Conservation (phyloP, 306 rosid genomes). For the Cucumis sativus region Cucumber_9930_V3 NC_026658.2:24612501-24613000, state of each 20-base stretch:
- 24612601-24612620: neutral
- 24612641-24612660: neutral
- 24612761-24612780: neutral
- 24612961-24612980: neutral
- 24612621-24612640: neutral
- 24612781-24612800: neutral
- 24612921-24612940: neutral
- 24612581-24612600: neutral
- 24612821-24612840: neutral
- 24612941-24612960: constrained; percentile 2
- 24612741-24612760: neutral
- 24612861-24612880: neutral
- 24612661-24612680: neutral
- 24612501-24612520: too few relatives aligned
- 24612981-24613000: neutral
- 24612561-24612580: too few relatives aligned
- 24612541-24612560: too few relatives aligned
- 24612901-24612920: neutral
- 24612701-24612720: neutral
- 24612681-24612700: neutral
- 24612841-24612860: neutral
- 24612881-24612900: neutral
- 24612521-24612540: too few relatives aligned
- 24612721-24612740: neutral
- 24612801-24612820: too few relatives aligned